Evolutionary conservation across 305 asterid genomes (phyloP).

Genomic region (Solanum hybrid): DNA sequence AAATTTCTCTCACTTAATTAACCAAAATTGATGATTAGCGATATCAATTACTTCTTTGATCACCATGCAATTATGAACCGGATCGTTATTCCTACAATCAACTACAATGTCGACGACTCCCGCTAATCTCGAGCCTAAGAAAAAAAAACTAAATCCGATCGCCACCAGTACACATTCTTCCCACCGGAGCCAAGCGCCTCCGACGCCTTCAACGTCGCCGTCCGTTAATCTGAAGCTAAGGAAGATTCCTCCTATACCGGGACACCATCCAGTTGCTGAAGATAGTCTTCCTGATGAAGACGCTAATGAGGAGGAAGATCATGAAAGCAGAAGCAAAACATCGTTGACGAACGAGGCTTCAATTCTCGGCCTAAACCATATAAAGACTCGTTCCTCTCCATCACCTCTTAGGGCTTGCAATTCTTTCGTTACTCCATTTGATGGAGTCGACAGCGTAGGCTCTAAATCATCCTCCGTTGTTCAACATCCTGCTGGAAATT

Average conservation of each 20-base stretch:
- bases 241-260: slow-evolving; percentile 55
- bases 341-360: slow-evolving; percentile 40
- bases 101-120: slow-evolving; percentile 3
- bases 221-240: slow-evolving; percentile 38
- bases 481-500: slow-evolving; percentile 21
- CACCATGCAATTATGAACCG: slow-evolving; percentile 5
- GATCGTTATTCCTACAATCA: neutral
- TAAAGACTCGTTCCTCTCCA: slow-evolving; percentile 61
- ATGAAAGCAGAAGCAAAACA: slow-evolving; percentile 11
- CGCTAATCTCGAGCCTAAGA: slow-evolving; percentile 27
- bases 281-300: slow-evolving; percentile 8
- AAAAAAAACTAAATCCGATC: slow-evolving; percentile 12
- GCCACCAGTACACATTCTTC: neutral
- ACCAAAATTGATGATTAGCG: neutral
- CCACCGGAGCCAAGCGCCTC: slow-evolving; percentile 13
- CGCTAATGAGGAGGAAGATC: slow-evolving; percentile 10
- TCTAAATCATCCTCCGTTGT: slow-evolving; percentile 8
- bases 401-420: slow-evolving; percentile 28
- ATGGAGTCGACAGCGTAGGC: slow-evolving; percentile 12
- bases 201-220: slow-evolving; percentile 1
- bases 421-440: slow-evolving; percentile 18
- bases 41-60: neutral
- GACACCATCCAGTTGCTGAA: slow-evolving; percentile 17
- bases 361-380: slow-evolving; percentile 57
- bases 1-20: neutral